Evolutionary conservation across 2,329 filamentous ascomycete genomes (phyloP), one percentile per base, ranked within the genome.

Genomic region (Lasiodiplodia gonubiensis): DNA sequence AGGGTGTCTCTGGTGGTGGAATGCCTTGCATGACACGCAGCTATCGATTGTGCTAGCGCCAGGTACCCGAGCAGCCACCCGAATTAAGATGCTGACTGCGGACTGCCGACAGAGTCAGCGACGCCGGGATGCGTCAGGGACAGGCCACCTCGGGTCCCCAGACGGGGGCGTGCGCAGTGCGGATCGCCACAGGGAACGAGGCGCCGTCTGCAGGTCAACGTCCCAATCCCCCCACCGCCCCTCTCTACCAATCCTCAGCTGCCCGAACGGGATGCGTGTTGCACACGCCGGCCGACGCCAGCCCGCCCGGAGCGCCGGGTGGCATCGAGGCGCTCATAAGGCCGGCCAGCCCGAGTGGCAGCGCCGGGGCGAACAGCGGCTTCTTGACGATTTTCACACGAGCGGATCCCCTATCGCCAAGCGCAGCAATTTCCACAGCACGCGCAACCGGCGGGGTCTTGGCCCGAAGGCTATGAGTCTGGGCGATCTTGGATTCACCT

Each of bases 41-140:
- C 54, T 60, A 66, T 66, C 64, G 64, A 66, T 37, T 53, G 53
- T 51, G 21, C 54, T 67, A 67, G 65, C 65, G 55, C 39, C 65
- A 67, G 65, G 65, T 67, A 67, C 65, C 55, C 64, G 53, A 64
- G 27, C 18, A 52, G 60, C 48, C 60, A 51, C 35, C 60, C 60
- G 60, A 39, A 64, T 52, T 64, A 64, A 64, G 60, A 53, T 52
- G 60, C 60, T 64, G 60, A 52, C 60, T 33, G 21, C 23, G 35
- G 33, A 25, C 54, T 59, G 37, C 39, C 35, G 53, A n/a, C 27
- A 8, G 53, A 55, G 42, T 46, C 42, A n/a, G 18, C 42, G 16
- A 42, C 49, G 49, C 49, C 25, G 23, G 48, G 48, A 51, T 53
- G 27, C 7, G 33, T 37, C 33, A 39, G n/a, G 53, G 18, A 23